Conservation (phyloP, 2,329 filamentous ascomycete genomes). For the Pyrenochaeta sp. region DNA sequence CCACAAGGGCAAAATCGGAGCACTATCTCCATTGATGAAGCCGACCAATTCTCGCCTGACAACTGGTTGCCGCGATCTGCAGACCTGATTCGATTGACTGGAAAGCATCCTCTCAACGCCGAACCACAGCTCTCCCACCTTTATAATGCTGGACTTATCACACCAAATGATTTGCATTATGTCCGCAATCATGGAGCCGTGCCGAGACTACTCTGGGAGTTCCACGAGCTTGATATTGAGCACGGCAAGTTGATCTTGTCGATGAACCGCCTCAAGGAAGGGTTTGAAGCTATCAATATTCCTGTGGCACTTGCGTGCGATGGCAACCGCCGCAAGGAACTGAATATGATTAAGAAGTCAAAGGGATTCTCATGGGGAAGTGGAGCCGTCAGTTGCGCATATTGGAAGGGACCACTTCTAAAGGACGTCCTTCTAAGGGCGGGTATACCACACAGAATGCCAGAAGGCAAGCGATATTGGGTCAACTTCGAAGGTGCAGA, state of each 20-base stretch:
- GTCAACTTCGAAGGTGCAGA: constrained; percentile 63
- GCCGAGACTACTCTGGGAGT: constrained; percentile 60
- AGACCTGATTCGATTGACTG: constrained; percentile 60
- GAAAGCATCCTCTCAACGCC: constrained; percentile 63
- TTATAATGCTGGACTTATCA: constrained; percentile 59
- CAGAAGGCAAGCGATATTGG: constrained; percentile 45
- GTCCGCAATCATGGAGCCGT: constrained; percentile 65
- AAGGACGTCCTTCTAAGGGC: constrained; percentile 59
- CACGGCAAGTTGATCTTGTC: constrained; percentile 53
- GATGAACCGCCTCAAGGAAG: constrained; percentile 53
- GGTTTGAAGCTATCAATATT: constrained; percentile 61
- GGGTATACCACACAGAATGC: constrained; percentile 36
- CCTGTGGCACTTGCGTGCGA: constrained; percentile 65
- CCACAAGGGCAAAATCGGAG: constrained; percentile 45
- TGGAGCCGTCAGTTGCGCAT: constrained; percentile 59
- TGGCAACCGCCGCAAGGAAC: constrained; percentile 64
- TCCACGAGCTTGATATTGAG: constrained; percentile 57
- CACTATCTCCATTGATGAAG: constrained; percentile 55
- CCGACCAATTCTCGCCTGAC: constrained; percentile 62
- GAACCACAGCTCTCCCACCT: constrained; percentile 55
- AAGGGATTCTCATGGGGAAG: constrained; percentile 64
- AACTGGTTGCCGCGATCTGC: constrained; percentile 62
- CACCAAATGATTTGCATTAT: constrained; percentile 61
- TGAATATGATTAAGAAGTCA: constrained; percentile 60
- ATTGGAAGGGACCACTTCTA: constrained; percentile 46